Evolutionary conservation across 164 flowering plant species (phyloP), one percentile per base, ranked within the genome.

Genomic region (Stephania yunnanensis): DNA sequence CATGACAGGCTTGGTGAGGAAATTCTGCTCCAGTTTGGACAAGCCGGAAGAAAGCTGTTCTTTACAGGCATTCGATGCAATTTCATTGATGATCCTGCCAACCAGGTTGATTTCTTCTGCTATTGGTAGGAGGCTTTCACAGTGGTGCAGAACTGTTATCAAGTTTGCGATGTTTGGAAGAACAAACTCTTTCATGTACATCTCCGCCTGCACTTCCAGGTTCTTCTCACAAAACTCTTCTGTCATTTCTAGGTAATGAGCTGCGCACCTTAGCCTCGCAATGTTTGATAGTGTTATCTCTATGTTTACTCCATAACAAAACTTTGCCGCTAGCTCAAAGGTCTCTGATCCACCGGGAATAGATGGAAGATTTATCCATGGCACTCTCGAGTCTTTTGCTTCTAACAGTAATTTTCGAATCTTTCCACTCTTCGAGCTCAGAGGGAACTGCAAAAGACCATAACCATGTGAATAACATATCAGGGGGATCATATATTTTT

Each of bases 321-420:
- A 94, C 84, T 96, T 96, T 46, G 97, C 98, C 72, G 97, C 94
- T n/a, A 86, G 80, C 85, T 96, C 98, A 68, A 96, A 96, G 53
- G 94, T 93, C 78, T 90, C 94, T 15, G 97, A 25, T 69, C 99
- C 97, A 46, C 99, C 99, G 0, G 99, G 99, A 22, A 91, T 71
- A 20, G 76, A 69, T 1, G 88, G 75, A 15, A 96, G 87, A 74
- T 46, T 84, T 50, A 96, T 83, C 64, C 89, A 75, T 13, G 91
- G 80, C 13, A 84, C 70, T 77, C 90, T 90, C 29, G 93, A 78
- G 70, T 96, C 99, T 75, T 86, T 94, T 15, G 89, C 86, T 72
- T 96, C 98, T 71, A 85, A 12, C 80, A 96, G 44, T 68, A 90
- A 71, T 79, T 90, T 92, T 66, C 94, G 80, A 55, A 96, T 89